Conservation (phyloP, 805 yeast genomes). For the Suhomyces tanzawaensis region DNA sequence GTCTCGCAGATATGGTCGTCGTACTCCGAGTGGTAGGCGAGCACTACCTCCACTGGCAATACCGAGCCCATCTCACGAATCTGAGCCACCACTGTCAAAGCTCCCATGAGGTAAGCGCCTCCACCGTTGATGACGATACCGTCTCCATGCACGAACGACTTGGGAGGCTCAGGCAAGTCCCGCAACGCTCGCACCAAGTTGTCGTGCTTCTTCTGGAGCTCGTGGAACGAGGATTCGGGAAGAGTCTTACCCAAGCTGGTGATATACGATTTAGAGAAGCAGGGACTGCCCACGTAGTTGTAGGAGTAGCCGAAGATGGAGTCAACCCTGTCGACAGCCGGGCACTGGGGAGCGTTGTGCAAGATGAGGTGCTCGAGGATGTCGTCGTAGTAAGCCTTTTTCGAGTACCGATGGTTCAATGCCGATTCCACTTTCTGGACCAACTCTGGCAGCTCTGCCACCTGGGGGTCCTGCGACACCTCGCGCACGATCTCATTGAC, state of each 20-base stretch:
- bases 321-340: background rate
- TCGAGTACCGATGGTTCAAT: slow-evolving; percentile 6
- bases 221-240: slow-evolving; percentile 15
- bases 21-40: slow-evolving; percentile 31
- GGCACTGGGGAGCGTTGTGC: slow-evolving; percentile 7
- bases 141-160: slow-evolving; percentile 32
- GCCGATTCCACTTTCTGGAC: slow-evolving; percentile 2
- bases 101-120: slow-evolving; percentile 33
- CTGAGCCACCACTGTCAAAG: slow-evolving; percentile 31
- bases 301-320: slow-evolving; percentile 7
- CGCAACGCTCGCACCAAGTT: slow-evolving; percentile 21
- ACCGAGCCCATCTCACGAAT: slow-evolving; percentile 32
- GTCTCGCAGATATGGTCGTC: slow-evolving; percentile 33
- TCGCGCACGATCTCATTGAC: background rate
- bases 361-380: slow-evolving; percentile 9
- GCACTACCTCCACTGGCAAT: slow-evolving; percentile 37
- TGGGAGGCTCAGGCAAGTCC: slow-evolving; percentile 21
- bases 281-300: slow-evolving; percentile 10
- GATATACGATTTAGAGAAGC: slow-evolving; percentile 8
- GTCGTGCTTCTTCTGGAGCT: slow-evolving; percentile 26
- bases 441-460: background rate
- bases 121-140: slow-evolving; percentile 43
- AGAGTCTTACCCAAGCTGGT: slow-evolving; percentile 1
- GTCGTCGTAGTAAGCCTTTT: slow-evolving; percentile 8
- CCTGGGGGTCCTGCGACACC: background rate